Evolutionary conservation across 208 protist species (phyloP), one percentile per base, ranked within the genome.

Genomic region (Trypanosoma rangeli): DNA sequence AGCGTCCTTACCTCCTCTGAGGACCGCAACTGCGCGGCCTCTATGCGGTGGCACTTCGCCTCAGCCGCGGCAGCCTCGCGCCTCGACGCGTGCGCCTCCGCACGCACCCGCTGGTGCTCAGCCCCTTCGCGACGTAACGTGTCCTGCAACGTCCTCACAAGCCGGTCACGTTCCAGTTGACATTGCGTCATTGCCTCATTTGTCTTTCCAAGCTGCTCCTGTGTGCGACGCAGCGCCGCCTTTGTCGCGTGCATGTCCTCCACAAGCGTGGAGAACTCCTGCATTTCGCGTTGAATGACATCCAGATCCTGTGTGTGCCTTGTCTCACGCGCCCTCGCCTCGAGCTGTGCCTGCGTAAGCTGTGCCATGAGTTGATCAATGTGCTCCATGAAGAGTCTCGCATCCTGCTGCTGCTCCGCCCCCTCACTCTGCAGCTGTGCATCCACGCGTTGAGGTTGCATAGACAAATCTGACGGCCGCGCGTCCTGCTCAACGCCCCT

Each of bases 221-320:
- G 42, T 31, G 55, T 62, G 20, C 62, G 70, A 15, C 46, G 13
- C 33, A 74, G 20, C 2, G 50, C 12, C 10, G 22, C 44, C 24
- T 54, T 44, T 18, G 55, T 46, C 16, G 50, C 8, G 20, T 63
- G 54, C 52, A 62, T 24, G 1, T 68, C 62, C 22, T 74, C 62
- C n/a, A 64, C 62, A 44, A 68, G 44, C 13, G 28, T 46, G 24
- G 70, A 67, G 9, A 74, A 48, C 44, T 67, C 70, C 3, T 60
- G 42, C 62, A 74, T 74, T 69, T 74, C 70, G 22, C 29, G 54
- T 13, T 68, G 70, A 52, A 74, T 64, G 22, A 9, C 46, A 1
- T 60, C 52, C 31, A 74, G 62, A 26, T 74, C 70, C 28, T 57
- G 46, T 12, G 62, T 44, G 55, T 74, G 55, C 29, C 49, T 61